Evolutionary conservation across 2,329 filamentous ascomycete species (phyloP).

Genomic region (Talaromyces sp.): DNA sequence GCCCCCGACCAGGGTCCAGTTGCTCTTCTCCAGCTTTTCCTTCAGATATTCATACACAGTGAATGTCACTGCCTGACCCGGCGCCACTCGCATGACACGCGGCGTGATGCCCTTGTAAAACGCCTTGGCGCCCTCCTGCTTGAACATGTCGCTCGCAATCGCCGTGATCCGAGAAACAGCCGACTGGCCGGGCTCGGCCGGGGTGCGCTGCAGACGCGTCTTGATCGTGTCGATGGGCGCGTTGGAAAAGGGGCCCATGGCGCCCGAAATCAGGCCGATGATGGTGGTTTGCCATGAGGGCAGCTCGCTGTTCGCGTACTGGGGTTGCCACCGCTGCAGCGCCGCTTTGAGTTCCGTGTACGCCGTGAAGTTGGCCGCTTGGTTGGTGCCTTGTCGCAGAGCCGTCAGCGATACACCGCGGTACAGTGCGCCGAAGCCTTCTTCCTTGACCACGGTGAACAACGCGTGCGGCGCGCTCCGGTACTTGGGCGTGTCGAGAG

Average conservation of each 20-base stretch:
- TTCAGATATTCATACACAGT: conserved; percentile 73
- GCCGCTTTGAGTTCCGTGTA: conserved; percentile 88
- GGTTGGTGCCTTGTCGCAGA: conserved; percentile 89
- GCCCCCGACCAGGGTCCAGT: conserved; percentile 53
- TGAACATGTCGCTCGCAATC: conserved; percentile 82
- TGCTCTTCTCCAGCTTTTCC: conserved; percentile 64
- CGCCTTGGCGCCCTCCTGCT: conserved; percentile 86
- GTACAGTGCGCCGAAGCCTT: conserved; percentile 82
- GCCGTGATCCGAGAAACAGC: conserved; percentile 70
- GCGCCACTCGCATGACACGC: conserved; percentile 92
- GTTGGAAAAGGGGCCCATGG: conserved; percentile 93
- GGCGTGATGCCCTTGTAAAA: conserved; percentile 99
- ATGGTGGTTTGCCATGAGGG: conserved; percentile 86
- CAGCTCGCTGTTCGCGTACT: conserved; percentile 59
- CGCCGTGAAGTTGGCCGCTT: conserved; percentile 97
- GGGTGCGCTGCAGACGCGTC: conserved; percentile 87
- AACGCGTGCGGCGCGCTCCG: conserved; percentile 79
- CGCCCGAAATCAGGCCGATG: conserved; percentile 85
- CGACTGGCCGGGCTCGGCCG: conserved; percentile 72
- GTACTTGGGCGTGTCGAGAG: conserved; percentile 93
- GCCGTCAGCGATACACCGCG: conserved; percentile 91
- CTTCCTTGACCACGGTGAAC: conserved; percentile 88
- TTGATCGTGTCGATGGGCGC: conserved; percentile 99
- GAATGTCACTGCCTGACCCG: conserved; percentile 79
- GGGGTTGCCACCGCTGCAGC: conserved; percentile 67